Evolutionary conservation across 2,329 filamentous ascomycete genomes (phyloP), one percentile per base, ranked within the genome.

Genomic region (Fusarium sp.): DNA sequence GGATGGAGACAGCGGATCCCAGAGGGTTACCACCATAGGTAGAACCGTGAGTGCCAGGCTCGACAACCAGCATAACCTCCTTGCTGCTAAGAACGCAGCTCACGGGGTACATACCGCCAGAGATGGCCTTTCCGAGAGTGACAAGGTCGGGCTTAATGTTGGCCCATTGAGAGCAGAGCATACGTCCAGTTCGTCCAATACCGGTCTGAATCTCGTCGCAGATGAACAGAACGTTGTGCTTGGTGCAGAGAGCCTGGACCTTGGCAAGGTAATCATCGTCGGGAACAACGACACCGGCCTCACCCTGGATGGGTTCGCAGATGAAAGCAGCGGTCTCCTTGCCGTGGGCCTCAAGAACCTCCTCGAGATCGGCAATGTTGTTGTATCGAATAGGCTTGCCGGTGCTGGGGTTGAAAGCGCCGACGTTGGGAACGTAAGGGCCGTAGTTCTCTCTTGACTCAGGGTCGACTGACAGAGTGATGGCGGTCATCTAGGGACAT

Each of bases 201-300:
- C 95, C 95, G 7, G 96, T 99, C 83, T 99, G 96, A 75, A 99
- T 97, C 86, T 99, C 96, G 79, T 99, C 96, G 80, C 93, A 97
- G 80, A 99, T 98, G 77, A 99, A 84, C 47, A 99, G 89, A 38
- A 97, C 94, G 70, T 97, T 97, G 86, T 98, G 89, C 85, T 97
- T 92, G 81, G 93, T 93, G 85, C 96, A 99, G 26, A 98, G 89
- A 26, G 87, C 91, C 57, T 93, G 88, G 45, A 94, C 92, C 76
- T 91, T 89, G 72, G 84, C 81, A 34, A 99, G 88, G 82, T 99
- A 99, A 80, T 51, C 67, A 34, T 70, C 92, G 71, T 95, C 92
- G 8, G 96, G 96, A 11, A 98, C 96, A 13, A 98, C 92, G 47
- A 99, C 97, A 67, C 96, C 96, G 2, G 96, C 96, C 83, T 98